Percentiles rank a stretch among this genome's conserved stretches.
phyloP scores from a whole-genome alignment of 768 basidiomycete species.

The Suillus clintonianus region DNA sequence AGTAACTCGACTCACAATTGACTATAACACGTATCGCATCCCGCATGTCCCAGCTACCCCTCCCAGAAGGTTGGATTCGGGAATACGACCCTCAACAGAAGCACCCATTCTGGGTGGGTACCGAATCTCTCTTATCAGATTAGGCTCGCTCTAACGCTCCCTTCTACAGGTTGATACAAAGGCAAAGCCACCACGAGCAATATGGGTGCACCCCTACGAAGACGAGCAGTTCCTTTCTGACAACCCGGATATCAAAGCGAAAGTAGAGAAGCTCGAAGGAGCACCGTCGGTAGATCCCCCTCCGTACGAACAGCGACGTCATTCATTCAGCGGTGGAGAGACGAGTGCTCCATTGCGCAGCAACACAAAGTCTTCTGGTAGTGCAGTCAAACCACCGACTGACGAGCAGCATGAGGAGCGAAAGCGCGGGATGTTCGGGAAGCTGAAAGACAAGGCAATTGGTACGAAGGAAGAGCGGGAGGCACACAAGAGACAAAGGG shows the following conservation, averaged over 20 bases:
- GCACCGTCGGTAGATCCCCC: conserved; percentile 21
- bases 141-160: not conserved
- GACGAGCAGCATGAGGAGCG: conserved; percentile 18
- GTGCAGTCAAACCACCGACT: not conserved
- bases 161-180: conserved; percentile 58
- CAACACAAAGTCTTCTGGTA: not conserved
- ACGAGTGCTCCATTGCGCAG: not conserved
- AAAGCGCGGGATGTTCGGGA: conserved; percentile 58
- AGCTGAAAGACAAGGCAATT: conserved; percentile 62
- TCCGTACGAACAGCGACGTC: conserved; percentile 30
- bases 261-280: conserved; percentile 21
- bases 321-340: conserved; percentile 27
- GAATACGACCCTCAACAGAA: conserved; percentile 44
- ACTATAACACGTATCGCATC: conserved; percentile 1
- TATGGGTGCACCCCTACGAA: conserved; percentile 75
- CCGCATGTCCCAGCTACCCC: conserved; percentile 33
- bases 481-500: conserved; percentile 35
- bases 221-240: conserved; percentile 63
- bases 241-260: conserved; percentile 50
- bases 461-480: conserved; percentile 68
- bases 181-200: conserved; percentile 61
- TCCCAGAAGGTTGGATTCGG: conserved; percentile 61
- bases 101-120: conserved; percentile 51
- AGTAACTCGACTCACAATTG: not conserved
- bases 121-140: no score